Evolutionary conservation across 345 rosid species (phyloP).

Genomic region (Diplotaxis tenuifolia): DNA sequence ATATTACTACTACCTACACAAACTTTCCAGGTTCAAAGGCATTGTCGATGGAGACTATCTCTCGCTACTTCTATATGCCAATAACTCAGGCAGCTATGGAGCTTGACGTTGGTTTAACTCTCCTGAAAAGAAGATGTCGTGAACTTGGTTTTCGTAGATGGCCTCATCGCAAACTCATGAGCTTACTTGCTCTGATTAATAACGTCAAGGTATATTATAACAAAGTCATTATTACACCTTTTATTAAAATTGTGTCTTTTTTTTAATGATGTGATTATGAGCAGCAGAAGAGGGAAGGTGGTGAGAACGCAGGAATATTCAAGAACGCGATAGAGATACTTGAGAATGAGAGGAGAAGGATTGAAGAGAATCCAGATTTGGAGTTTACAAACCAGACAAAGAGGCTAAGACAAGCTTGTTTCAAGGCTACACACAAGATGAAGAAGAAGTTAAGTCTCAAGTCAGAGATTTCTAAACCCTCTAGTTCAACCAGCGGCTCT

Average conservation of each 20-base stretch:
- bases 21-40: conserved; percentile 16
- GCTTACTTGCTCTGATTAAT: conserved; percentile 53
- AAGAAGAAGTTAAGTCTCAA: conserved; percentile 46
- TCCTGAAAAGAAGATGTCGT: conserved; percentile 68
- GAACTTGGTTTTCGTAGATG: conserved; percentile 59
- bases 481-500: conserved; percentile 25
- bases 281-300: conserved; percentile 39
- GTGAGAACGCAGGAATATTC: conserved; percentile 33
- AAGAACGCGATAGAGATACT: conserved; percentile 49
- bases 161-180: conserved; percentile 77
- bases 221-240: neutral
- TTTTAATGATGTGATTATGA: conserved; percentile 23
- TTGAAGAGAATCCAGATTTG: conserved; percentile 67
- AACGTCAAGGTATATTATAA: conserved; percentile 50
- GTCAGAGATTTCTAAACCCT: neutral
- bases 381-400: conserved; percentile 59
- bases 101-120: conserved; percentile 65
- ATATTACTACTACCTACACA: conserved; percentile 12
- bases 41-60: conserved; percentile 42
- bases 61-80: conserved; percentile 63
- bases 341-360: conserved; percentile 59
- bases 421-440: conserved; percentile 88
- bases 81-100: conserved; percentile 66
- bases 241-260: neutral
- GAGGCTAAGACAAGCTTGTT: conserved; percentile 81